These are phyloP conservation scores for Cladosporium cucumerinum DNA, from an alignment of 2,329 filamentous ascomycete species.

Conservation along the genomic window DNA sequence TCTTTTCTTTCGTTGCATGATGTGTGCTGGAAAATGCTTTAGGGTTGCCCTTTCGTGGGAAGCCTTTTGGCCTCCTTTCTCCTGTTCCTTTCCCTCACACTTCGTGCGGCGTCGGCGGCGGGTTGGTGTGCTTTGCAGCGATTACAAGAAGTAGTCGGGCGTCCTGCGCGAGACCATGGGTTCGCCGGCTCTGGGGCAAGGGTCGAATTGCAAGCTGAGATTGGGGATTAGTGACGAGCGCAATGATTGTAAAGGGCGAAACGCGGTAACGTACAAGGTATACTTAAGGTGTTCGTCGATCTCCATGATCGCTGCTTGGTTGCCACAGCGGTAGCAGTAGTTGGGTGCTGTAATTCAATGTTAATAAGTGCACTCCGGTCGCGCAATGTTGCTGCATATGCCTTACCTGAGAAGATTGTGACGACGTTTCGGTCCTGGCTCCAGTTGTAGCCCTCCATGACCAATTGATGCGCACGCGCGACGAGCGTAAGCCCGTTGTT, in stretches of 20 bases:
- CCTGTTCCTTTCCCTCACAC: constrained; percentile 16
- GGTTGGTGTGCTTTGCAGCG: not conserved
- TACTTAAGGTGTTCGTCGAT: constrained; percentile 99
- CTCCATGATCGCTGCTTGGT: constrained; percentile 99
- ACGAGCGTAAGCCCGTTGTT: constrained; percentile 97
- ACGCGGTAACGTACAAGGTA: constrained; percentile 74
- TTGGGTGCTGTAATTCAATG: constrained; percentile 46
- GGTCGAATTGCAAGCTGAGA: constrained; percentile 93
- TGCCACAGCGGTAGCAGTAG: constrained; percentile 98
- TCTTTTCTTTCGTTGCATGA: constrained; percentile 3
- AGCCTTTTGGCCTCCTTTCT: not conserved
- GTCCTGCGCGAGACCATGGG: constrained; percentile 96
- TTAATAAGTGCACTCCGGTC: constrained; percentile 28
- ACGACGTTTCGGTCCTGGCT: constrained; percentile 97
- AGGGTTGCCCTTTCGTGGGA: constrained; percentile 1
- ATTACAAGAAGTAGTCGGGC: constrained; percentile 96
- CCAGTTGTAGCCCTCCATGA: constrained; percentile 99
- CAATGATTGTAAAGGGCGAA: not conserved
- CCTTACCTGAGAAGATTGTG: constrained; percentile 89
- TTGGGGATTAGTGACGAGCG: constrained; percentile 25
- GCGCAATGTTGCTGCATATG: not conserved
- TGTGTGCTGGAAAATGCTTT: not conserved
- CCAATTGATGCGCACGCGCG: constrained; percentile 92
- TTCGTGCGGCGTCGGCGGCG: not conserved
- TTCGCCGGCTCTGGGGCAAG: constrained; percentile 93